Evolutionary conservation across 345 rosid genomes (phyloP), one percentile per base, ranked within the genome.

Genomic region (Tarenaya hassleriana): DNA sequence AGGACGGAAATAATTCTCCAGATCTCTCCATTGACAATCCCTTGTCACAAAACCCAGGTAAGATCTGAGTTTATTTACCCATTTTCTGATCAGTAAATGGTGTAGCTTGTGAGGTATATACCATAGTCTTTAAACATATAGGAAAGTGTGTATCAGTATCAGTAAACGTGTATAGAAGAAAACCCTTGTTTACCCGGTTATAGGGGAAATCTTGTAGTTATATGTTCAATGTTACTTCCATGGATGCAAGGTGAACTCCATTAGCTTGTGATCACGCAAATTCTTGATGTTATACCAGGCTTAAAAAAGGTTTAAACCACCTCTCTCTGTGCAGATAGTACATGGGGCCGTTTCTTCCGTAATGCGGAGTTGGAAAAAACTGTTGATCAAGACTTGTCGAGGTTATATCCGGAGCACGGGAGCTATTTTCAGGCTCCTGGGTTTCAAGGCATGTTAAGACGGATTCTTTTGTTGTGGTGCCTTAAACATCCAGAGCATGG

Each of bases 21-120:
- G 64, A 84, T 74, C 92, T 76, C 60, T 76, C 75, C 14, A 64
- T 91, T 21, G 98, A 91, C 66, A 91, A 91, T 62, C 98, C 98
- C 17, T 71, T 91, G 17, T 91, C 98, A 5, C 98, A 82, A 75
- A 91, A 87, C 69, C 98, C 98, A 57, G 98, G 98, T 91, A 64
- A 52, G 7, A 7, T 29, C 14, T 49, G 20, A 16, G 10, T 38
- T 47, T 47, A 20, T 33, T 38, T 17, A 47, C 67, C 39, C 16
- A 41, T 10, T 1, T 51, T 16, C 1, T 60, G 2, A 18, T 38
- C 12, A n/a, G n/a, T n/a, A n/a, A n/a, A n/a, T n/a, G n/a, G n/a
- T n/a, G n/a, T n/a, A n/a, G n/a, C n/a, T n/a, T n/a, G n/a, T n/a
- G n/a, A n/a, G n/a, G n/a, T n/a, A n/a, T n/a, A n/a, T n/a, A n/a